These are phyloP conservation scores for Sarocladium oryzae DNA, from an alignment of 2,329 filamentous ascomycete species.

Conservation along the genomic window DNA sequence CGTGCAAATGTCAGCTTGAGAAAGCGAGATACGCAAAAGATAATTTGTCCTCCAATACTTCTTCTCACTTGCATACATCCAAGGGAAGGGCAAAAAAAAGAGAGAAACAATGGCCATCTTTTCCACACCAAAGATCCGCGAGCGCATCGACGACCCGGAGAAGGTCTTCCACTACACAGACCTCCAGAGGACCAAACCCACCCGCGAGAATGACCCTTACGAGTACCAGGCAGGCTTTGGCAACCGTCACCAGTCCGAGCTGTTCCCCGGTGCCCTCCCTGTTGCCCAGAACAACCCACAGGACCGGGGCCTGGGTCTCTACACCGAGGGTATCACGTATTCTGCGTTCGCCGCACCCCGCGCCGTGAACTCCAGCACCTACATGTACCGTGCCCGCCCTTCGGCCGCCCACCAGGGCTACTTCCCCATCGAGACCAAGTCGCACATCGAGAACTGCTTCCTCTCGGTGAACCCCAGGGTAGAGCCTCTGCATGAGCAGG, in stretches of 20 bases:
- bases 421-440: background rate
- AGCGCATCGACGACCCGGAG: background rate
- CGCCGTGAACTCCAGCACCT: slow-evolving; percentile 24
- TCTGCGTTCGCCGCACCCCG: slow-evolving; percentile 27
- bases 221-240: background rate
- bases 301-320: slow-evolving; percentile 33
- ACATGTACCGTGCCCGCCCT: slow-evolving; percentile 27
- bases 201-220: background rate
- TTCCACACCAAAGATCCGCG: background rate
- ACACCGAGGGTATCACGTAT: slow-evolving; percentile 43
- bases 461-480: background rate
- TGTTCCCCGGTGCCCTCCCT: slow-evolving; percentile 38
- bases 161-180: background rate
- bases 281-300: slow-evolving; percentile 38
- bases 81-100: too few relatives aligned
- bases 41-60: too few relatives aligned
- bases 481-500: background rate
- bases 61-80: too few relatives aligned
- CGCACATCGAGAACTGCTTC: background rate
- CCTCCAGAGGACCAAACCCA: background rate
- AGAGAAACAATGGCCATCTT: background rate
- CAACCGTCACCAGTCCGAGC: slow-evolving; percentile 33
- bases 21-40: too few relatives aligned
- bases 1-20: too few relatives aligned
- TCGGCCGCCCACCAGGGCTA: slow-evolving; percentile 22